Evolutionary conservation across 169 alveolate species (phyloP), one percentile per base, ranked within the genome.

Genomic region (Ichthyophthirius multifiliis): DNA sequence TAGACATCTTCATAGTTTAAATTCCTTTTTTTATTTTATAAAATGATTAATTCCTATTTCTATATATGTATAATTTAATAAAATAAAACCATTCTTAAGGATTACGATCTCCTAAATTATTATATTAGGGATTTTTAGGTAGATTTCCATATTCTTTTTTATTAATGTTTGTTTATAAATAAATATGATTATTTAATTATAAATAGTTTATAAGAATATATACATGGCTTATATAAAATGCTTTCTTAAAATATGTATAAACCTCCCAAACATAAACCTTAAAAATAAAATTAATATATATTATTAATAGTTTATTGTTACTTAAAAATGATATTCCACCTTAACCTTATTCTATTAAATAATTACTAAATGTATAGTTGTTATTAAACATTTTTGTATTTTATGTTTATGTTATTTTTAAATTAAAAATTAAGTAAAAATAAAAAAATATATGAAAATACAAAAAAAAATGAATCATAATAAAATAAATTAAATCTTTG

Each of bases 1-100:
- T 55, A 43, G 7, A 92, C 85, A 31, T 92, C 94, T 65, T 91
- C 89, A 43, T 83, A 92, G 44, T 65, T 76, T 15, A 94, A 47
- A n/a, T 83, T 82, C 23, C 84, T 55, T 27, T 1, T 7, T 41
- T 41, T 7, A 9, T 41, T 13, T 9, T 41, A 41, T 41, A 9
- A 41, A 41, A 9, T 41, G 46, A 41, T 41, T 41, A 41, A 9
- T 41, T 41, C 7, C 13, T 7, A 41, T 9, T 7, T 9, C 46
- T 41, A 9, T 41, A 7, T 41, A 41, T 41, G 1, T 0, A 3
- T 55, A 20, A 15, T 1, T 2, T 23, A 6, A 55, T 3, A 55
- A 10, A 55, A 55, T 15, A 20, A 27, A 27, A 55, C 71, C 12
- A 31, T 64, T 94, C 95, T 18, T 18, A 20, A 3, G 93, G 93